phyloP scores from a whole-genome alignment of 2,329 filamentous ascomycete species.

The Periconia digitata region DNA sequence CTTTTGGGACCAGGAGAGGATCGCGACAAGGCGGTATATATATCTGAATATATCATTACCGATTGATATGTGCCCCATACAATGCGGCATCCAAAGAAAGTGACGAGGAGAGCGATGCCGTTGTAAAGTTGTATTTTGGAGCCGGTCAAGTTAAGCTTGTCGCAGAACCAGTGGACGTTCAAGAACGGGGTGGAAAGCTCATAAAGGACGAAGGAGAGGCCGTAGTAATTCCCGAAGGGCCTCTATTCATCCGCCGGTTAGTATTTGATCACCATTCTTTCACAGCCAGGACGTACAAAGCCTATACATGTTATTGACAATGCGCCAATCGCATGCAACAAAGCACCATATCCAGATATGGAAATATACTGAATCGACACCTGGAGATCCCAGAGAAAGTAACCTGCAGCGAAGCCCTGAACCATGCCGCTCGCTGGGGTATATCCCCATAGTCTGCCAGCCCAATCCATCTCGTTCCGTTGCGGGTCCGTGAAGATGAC shows the following conservation, averaged over 20 bases:
- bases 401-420: slow-evolving; percentile 74
- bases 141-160: slow-evolving; percentile 79
- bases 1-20: slow-evolving; percentile 15
- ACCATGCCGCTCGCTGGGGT: slow-evolving; percentile 72
- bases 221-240: slow-evolving; percentile 83
- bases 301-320: slow-evolving; percentile 74
- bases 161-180: slow-evolving; percentile 88
- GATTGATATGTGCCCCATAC: slow-evolving; percentile 77
- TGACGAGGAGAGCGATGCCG: slow-evolving; percentile 68
- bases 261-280: slow-evolving; percentile 3
- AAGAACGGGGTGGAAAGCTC: slow-evolving; percentile 83
- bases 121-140: slow-evolving; percentile 74
- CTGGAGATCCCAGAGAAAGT: slow-evolving; percentile 80
- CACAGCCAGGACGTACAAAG: slow-evolving; percentile 61
- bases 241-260: slow-evolving; percentile 54
- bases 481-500: slow-evolving; percentile 68
- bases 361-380: slow-evolving; percentile 67
- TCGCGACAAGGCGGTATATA: slow-evolving; percentile 54
- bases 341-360: slow-evolving; percentile 72
- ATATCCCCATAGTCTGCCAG: slow-evolving; percentile 76
- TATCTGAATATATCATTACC: slow-evolving; percentile 63
- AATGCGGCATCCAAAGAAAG: slow-evolving; percentile 75
- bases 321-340: slow-evolving; percentile 75
- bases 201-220: slow-evolving; percentile 78
- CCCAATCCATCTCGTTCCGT: slow-evolving; percentile 66